A percentile compares a stretch with the other conserved stretches of the same genome.
phyloP scores from a whole-genome alignment of 2,329 filamentous ascomycete species.

The Chaetothyriales sp. region DNA sequence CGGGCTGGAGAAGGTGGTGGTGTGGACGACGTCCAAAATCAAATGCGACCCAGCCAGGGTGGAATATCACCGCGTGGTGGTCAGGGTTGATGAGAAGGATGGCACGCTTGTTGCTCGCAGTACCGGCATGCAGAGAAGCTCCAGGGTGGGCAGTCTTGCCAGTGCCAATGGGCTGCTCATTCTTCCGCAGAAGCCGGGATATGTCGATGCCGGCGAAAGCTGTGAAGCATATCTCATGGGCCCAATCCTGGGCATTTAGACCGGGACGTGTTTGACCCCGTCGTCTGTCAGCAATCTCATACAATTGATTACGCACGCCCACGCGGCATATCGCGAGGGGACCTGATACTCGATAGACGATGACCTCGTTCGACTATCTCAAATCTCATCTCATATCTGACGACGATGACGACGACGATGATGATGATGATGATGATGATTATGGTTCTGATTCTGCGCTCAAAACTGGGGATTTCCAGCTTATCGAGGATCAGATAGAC shows the following conservation, averaged over 20 bases:
- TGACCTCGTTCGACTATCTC: too few species aligned
- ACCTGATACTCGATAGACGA: too few species aligned
- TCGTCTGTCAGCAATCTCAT: too few species aligned
- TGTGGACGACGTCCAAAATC: conserved; percentile 57
- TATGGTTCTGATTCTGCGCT: too few species aligned
- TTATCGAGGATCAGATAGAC: too few species aligned
- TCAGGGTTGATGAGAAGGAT: conserved; percentile 44
- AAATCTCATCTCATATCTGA: too few species aligned
- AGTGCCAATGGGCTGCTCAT: conserved; percentile 77
- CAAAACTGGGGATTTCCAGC: too few species aligned
- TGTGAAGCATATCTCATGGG: conserved; percentile 73
- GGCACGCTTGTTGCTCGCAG: conserved; percentile 56
- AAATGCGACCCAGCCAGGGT: conserved; percentile 57
- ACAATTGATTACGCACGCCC: too few species aligned
- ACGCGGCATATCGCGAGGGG: too few species aligned
- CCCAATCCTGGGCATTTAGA: conserved; percentile 22
- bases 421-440: too few species aligned
- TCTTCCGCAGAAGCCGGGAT: conserved; percentile 42
- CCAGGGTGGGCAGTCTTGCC: conserved; percentile 72
- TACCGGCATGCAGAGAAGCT: conserved; percentile 82
- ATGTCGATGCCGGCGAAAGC: conserved; percentile 51
- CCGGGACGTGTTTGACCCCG: too few species aligned
- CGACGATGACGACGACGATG: too few species aligned
- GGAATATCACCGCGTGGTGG: conserved; percentile 79
- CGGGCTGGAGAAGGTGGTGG: conserved; percentile 58